Percentiles rank a stretch among this genome's conserved stretches.
Conservation (phyloP, 352 stramenopile species). For the Pythium utonaiense region DNA sequence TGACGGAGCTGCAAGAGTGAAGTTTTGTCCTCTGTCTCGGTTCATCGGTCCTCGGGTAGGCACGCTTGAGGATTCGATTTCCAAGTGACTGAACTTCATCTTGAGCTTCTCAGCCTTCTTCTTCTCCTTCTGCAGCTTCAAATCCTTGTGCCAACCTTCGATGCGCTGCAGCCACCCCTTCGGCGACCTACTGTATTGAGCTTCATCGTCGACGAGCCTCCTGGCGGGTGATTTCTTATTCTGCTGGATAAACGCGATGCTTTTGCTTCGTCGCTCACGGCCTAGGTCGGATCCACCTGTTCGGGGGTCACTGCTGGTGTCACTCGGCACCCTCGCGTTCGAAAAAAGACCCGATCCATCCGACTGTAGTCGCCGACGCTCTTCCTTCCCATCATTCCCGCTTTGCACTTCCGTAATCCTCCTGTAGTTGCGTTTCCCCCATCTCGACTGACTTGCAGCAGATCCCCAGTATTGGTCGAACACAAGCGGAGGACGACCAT, state of each 20-base stretch:
- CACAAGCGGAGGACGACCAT: constrained; percentile 31
- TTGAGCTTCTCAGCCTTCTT: constrained; percentile 71
- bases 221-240: constrained; percentile 24
- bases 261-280: constrained; percentile 58
- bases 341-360: constrained; percentile 26
- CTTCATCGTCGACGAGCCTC: constrained; percentile 33
- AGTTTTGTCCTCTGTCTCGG: constrained; percentile 20
- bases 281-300: not conserved
- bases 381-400: constrained; percentile 29
- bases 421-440: constrained; percentile 47
- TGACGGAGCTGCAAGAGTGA: constrained; percentile 20
- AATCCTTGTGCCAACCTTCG: constrained; percentile 78
- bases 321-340: constrained; percentile 14
- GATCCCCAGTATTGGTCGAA: constrained; percentile 68
- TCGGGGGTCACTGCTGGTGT: constrained; percentile 9
- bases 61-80: constrained; percentile 17
- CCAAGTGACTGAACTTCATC: constrained; percentile 36
- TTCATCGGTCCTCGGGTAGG: constrained; percentile 23
- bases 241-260: constrained; percentile 48
- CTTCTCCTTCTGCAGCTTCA: constrained; percentile 75
- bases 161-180: constrained; percentile 77
- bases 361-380: constrained; percentile 36
- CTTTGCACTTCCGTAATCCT: constrained; percentile 31
- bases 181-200: constrained; percentile 46
- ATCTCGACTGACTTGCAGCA: constrained; percentile 53